Conservation (phyloP, 2,329 filamentous ascomycete species). For the Cytospora piceae region DNA sequence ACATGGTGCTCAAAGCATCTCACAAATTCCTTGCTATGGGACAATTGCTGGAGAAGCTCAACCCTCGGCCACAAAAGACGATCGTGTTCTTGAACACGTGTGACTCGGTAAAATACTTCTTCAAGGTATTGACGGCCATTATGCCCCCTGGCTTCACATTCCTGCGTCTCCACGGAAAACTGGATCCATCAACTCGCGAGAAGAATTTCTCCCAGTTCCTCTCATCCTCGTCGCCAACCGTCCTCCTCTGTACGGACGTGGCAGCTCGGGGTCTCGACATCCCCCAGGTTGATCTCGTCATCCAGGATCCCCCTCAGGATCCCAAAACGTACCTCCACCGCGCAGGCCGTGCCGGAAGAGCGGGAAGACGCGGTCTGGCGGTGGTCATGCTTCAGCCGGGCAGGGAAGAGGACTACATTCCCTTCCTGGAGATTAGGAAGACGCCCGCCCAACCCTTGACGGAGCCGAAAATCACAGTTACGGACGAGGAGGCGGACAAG, state of each 20-base stretch:
- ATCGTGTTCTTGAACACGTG: slow-evolving; percentile 89
- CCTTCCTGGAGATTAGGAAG: slow-evolving; percentile 83
- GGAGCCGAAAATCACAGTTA: slow-evolving; percentile 59
- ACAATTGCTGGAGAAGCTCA: slow-evolving; percentile 69
- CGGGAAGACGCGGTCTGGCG: slow-evolving; percentile 82
- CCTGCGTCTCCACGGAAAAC: slow-evolving; percentile 88
- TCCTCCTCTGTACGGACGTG: slow-evolving; percentile 91
- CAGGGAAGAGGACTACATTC: slow-evolving; percentile 85
- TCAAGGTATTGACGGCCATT: slow-evolving; percentile 74
- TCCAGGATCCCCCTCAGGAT: slow-evolving; percentile 84
- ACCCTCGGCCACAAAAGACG: slow-evolving; percentile 77
- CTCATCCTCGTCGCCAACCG: slow-evolving; percentile 71
- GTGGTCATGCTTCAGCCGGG: slow-evolving; percentile 85
- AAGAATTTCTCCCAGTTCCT: slow-evolving; percentile 86
- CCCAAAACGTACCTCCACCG: slow-evolving; percentile 96
- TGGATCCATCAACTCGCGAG: slow-evolving; percentile 82
- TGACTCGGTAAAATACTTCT: slow-evolving; percentile 92
- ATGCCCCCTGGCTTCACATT: slow-evolving; percentile 71
- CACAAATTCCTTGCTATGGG: slow-evolving; percentile 79
- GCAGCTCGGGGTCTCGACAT: slow-evolving; percentile 91
- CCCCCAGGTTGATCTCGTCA: slow-evolving; percentile 85
- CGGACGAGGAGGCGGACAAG: slow-evolving; percentile 61
- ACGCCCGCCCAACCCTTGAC: slow-evolving; percentile 74
- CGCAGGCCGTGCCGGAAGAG: slow-evolving; percentile 85
- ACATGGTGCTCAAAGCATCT: slow-evolving; percentile 73